Evolutionary conservation across 2,329 filamentous ascomycete species (phyloP).

Genomic region (Diaporthe batatas): DNA sequence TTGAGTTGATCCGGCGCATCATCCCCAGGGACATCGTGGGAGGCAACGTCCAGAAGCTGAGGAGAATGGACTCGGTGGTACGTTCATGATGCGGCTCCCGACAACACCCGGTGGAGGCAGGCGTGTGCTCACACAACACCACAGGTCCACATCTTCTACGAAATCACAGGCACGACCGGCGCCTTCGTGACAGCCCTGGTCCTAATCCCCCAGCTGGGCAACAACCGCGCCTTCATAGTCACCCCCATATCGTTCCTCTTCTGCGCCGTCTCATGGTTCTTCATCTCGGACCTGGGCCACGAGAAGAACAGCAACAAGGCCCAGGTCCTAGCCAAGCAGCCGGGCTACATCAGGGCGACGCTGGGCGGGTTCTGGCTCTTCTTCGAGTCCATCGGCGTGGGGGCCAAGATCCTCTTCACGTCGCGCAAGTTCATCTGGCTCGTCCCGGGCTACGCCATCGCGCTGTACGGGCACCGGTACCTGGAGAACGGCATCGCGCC

Average conservation of each 20-base stretch:
- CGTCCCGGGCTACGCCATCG: conserved; percentile 61
- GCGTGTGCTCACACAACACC: too few relatives aligned
- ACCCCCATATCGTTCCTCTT: conserved; percentile 61
- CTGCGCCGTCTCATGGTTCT: conserved; percentile 59
- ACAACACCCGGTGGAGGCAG: not conserved
- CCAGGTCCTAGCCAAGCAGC: conserved; percentile 41
- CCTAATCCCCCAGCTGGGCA: conserved; percentile 63
- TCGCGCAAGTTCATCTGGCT: conserved; percentile 64
- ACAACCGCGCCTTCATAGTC: conserved; percentile 65
- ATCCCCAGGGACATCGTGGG: conserved; percentile 66
- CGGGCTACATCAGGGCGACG: conserved; percentile 54
- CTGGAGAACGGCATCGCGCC: conserved; percentile 63
- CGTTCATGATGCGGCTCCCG: not conserved
- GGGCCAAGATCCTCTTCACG: conserved; percentile 60
- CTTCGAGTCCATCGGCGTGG: conserved; percentile 60
- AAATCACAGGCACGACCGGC: conserved; percentile 61
- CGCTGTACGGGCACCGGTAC: conserved; percentile 64
- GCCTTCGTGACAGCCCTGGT: conserved; percentile 63
- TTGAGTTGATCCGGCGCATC: conserved; percentile 63
- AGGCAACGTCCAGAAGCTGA: conserved; percentile 62
- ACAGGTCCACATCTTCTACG: conserved; percentile 60
- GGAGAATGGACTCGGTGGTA: conserved; percentile 59
- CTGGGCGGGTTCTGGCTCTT: conserved; percentile 58
- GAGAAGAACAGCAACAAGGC: conserved; percentile 45
- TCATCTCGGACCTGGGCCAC: conserved; percentile 57